Conservation (phyloP, 257 asterid species). For the Leonotis leonurus region DNA sequence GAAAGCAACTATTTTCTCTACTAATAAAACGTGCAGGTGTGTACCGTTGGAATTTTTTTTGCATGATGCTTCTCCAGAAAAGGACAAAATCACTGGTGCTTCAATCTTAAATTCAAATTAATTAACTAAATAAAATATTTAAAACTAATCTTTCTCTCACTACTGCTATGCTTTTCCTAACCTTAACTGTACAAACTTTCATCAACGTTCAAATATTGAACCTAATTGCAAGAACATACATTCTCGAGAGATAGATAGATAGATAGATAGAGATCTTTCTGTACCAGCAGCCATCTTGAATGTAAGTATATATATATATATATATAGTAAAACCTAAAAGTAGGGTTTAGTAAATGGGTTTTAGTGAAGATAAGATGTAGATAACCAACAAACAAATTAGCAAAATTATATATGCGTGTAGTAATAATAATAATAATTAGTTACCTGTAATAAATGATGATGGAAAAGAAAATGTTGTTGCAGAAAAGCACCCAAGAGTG, state of each 20-base stretch:
- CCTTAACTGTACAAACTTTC: too few relatives aligned
- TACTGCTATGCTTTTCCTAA: too few relatives aligned
- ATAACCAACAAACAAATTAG: too few relatives aligned
- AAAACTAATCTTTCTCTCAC: background rate
- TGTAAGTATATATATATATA: too few relatives aligned
- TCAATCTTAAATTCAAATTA: too few relatives aligned
- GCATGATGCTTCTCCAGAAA: conserved; percentile 17
- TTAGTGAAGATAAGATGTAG: too few relatives aligned
- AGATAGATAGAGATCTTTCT: too few relatives aligned
- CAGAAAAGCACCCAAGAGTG: conserved; percentile 64
- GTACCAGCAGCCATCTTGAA: too few relatives aligned
- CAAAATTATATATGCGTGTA: background rate
- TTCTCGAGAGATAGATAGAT: too few relatives aligned
- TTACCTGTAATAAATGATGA: background rate
- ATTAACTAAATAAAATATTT: too few relatives aligned
- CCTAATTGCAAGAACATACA: background rate
- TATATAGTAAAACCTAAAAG: background rate
- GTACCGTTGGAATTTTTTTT: conserved; percentile 7
- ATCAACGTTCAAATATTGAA: too few relatives aligned
- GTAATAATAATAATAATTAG: background rate
- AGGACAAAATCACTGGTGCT: conserved; percentile 9
- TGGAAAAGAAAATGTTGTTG: background rate
- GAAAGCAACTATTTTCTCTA: background rate
- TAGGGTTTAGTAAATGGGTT: background rate
- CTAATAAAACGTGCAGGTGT: background rate